A percentile compares a stretch with the other conserved stretches of the same genome.
phyloP scores from a whole-genome alignment of 345 rosid genomes.

The Lumnitzera littorea region DNA sequence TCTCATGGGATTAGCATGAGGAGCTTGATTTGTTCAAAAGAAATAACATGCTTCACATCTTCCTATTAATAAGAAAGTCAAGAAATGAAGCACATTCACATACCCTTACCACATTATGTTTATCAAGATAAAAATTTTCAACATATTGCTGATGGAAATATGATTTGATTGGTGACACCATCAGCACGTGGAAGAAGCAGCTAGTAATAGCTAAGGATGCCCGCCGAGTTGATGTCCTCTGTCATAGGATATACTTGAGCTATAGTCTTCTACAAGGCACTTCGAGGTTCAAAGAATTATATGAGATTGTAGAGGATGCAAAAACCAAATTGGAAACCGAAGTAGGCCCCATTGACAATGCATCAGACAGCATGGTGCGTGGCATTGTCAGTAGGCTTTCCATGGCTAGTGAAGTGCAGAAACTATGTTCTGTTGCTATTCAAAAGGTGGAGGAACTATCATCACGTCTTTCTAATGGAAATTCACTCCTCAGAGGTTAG shows the following conservation, averaged over 20 bases:
- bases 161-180: constrained; percentile 1
- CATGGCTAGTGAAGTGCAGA: constrained; percentile 65
- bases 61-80: too few relatives aligned
- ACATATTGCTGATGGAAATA: constrained; percentile 1
- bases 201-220: constrained; percentile 79
- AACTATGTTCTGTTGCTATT: constrained; percentile 66
- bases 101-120: too few relatives aligned
- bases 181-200: constrained; percentile 93
- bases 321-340: constrained; percentile 77
- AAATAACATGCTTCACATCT: too few relatives aligned
- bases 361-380: constrained; percentile 65
- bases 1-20: too few relatives aligned
- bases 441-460: constrained; percentile 62
- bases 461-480: constrained; percentile 22
- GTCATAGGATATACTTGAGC: constrained; percentile 79
- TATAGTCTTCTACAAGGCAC: constrained; percentile 74
- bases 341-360: constrained; percentile 67
- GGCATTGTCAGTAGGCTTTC: constrained; percentile 91
- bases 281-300: constrained; percentile 58
- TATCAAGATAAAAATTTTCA: not conserved
- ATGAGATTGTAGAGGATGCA: constrained; percentile 54
- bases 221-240: constrained; percentile 72
- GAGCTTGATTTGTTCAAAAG: too few relatives aligned
- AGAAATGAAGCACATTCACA: too few relatives aligned
- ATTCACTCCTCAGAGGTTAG: constrained; percentile 53